Evolutionary conservation across 345 rosid genomes (phyloP).

Genomic region (Arabidopsis suecica): DNA sequence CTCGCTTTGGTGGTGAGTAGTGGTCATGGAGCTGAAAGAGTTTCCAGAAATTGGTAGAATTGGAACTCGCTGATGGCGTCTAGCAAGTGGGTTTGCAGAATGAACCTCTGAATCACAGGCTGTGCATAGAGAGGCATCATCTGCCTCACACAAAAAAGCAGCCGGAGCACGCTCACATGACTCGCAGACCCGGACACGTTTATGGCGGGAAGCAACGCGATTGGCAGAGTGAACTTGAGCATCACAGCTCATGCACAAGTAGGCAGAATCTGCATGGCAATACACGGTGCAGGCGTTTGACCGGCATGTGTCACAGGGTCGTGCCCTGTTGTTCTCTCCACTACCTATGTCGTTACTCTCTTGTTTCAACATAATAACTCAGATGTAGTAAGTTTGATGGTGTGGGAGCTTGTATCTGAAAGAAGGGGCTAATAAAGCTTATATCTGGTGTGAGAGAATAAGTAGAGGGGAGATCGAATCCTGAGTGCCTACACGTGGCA

Average conservation of each 20-base stretch:
- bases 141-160: slow-evolving; percentile 84
- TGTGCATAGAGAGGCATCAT: slow-evolving; percentile 81
- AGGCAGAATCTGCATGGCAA: slow-evolving; percentile 88
- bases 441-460: slow-evolving; percentile 36
- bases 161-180: slow-evolving; percentile 90
- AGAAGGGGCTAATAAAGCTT: slow-evolving; percentile 37
- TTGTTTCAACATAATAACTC: slow-evolving; percentile 59
- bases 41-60: slow-evolving; percentile 65
- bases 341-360: slow-evolving; percentile 45
- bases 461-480: slow-evolving; percentile 50
- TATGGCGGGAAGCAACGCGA: slow-evolving; percentile 86
- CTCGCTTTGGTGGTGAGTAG: slow-evolving; percentile 38
- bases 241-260: slow-evolving; percentile 75
- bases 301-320: slow-evolving; percentile 72
- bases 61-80: slow-evolving; percentile 90
- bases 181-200: slow-evolving; percentile 83
- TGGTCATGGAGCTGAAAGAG: slow-evolving; percentile 35
- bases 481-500: slow-evolving; percentile 48
- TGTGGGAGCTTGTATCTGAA: slow-evolving; percentile 28
- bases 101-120: slow-evolving; percentile 86
- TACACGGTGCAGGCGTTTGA: slow-evolving; percentile 83
- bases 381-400: slow-evolving; percentile 6
- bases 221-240: slow-evolving; percentile 81
- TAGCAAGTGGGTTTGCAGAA: slow-evolving; percentile 89
- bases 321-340: slow-evolving; percentile 61